These are phyloP conservation scores for Penicillium silybi DNA, from an alignment of 495 filamentous ascomycete genomes.

Conservation along the genomic window DNA sequence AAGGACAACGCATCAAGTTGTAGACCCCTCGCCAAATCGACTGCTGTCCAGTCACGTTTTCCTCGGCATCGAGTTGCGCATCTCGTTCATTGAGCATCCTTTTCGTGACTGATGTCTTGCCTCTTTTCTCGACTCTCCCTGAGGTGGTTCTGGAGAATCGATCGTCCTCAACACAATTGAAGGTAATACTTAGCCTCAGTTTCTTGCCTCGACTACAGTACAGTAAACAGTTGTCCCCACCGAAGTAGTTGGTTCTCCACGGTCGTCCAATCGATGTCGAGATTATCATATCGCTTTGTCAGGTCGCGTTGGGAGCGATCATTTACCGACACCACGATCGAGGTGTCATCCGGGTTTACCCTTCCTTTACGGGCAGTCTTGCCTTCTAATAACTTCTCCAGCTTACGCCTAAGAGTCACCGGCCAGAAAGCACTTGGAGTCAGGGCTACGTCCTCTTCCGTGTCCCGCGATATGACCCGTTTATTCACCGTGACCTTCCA, in stretches of 20 bases:
- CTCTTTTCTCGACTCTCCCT: conserved; percentile 17
- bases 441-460: conserved; percentile 21
- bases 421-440: conserved; percentile 20
- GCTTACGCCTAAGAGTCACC: conserved; percentile 5
- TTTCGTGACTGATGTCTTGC: conserved; percentile 15
- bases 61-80: conserved; percentile 17
- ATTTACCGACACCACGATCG: conserved; percentile 17
- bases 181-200: conserved; percentile 13
- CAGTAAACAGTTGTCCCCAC: conserved; percentile 7
- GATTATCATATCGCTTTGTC: conserved; percentile 14
- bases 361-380: not conserved
- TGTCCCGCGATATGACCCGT: conserved; percentile 20
- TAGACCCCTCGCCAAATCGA: conserved; percentile 24
- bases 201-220: conserved; percentile 7
- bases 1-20: conserved; percentile 23
- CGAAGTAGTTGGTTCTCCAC: conserved; percentile 17
- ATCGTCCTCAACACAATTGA: conserved; percentile 12
- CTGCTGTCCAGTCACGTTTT: conserved; percentile 13
- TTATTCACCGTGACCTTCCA: conserved; percentile 32
- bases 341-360: conserved; percentile 19
- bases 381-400: conserved; percentile 8
- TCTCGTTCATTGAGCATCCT: conserved; percentile 16
- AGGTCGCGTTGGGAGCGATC: conserved; percentile 22
- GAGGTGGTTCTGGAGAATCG: not conserved
- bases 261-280: conserved; percentile 20